These are phyloP conservation scores for Dentipellis fragilis DNA, from an alignment of 768 basidiomycete species.

Conservation along the genomic window DNA sequence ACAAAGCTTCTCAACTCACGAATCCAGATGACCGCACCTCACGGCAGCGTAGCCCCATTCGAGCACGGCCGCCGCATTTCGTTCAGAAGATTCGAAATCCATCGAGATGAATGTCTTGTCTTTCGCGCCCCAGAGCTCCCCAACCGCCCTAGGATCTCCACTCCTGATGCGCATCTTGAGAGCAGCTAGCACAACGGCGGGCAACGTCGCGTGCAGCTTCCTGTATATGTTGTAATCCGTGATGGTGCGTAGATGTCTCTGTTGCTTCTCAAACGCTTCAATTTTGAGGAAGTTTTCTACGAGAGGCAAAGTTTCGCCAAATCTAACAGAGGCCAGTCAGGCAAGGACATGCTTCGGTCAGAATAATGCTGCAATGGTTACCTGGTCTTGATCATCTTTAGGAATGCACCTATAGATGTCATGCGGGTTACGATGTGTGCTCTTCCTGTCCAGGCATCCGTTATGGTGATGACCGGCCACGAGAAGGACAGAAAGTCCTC, in stretches of 20 bases:
- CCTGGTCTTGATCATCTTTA: constrained; percentile 84
- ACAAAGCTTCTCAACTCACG: constrained; percentile 31
- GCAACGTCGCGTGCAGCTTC: constrained; percentile 60
- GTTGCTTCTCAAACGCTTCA: constrained; percentile 55
- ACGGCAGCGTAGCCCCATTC: constrained; percentile 83
- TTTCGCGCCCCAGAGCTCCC: constrained; percentile 54
- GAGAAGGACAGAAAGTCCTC: constrained; percentile 73
- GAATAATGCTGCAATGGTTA: constrained; percentile 14
- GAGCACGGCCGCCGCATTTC: constrained; percentile 54
- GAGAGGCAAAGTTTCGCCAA: constrained; percentile 64
- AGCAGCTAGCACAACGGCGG: constrained; percentile 57
- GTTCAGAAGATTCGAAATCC: constrained; percentile 69
- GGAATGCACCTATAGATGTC: constrained; percentile 60
- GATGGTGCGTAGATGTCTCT: constrained; percentile 62
- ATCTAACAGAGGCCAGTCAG: constrained; percentile 29
- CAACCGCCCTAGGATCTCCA: constrained; percentile 57
- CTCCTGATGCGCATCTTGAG: constrained; percentile 52
- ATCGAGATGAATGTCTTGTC: constrained; percentile 72
- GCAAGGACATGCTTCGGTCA: neutral
- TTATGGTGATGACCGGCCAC: constrained; percentile 75
- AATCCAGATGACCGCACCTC: constrained; percentile 59
- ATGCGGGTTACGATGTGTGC: constrained; percentile 75
- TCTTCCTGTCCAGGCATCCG: constrained; percentile 59
- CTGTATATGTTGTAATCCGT: constrained; percentile 59
- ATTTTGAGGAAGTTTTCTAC: constrained; percentile 66